Percentiles rank a stretch among this genome's conserved stretches.
These are phyloP conservation scores for Trametes elegans DNA, from an alignment of 768 basidiomycete genomes.

Conservation along the genomic window DNA sequence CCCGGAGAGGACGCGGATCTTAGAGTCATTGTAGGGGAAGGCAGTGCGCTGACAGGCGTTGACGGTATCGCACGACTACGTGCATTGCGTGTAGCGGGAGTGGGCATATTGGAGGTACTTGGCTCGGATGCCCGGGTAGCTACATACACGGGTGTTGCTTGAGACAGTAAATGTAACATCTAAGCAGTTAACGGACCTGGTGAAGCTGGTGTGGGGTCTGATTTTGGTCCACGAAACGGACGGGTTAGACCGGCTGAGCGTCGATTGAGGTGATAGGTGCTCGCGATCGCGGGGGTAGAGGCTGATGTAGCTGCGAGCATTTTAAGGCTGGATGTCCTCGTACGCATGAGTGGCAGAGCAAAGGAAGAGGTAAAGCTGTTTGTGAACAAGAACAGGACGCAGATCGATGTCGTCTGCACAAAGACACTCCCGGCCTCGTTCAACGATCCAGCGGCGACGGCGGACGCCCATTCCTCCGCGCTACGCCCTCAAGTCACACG, in stretches of 20 bases:
- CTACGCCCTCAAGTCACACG: neutral
- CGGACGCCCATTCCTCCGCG: neutral
- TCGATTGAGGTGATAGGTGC: too few species aligned
- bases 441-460: neutral
- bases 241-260: too few species aligned
- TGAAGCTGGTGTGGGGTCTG: neutral
- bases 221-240: neutral
- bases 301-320: too few species aligned
- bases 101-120: neutral
- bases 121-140: neutral
- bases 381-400: neutral
- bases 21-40: too few species aligned
- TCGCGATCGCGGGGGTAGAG: neutral
- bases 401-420: conserved; percentile 1
- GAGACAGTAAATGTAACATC: neutral
- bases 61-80: neutral
- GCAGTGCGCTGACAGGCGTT: too few species aligned
- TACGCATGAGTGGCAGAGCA: neutral
- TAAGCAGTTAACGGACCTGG: neutral
- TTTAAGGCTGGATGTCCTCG: neutral
- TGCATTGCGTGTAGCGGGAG: neutral
- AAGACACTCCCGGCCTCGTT: neutral
- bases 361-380: neutral
- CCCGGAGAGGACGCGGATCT: neutral
- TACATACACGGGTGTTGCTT: neutral